phyloP scores from a whole-genome alignment of 208 protist species.

The Crithidia bombi region DNA sequence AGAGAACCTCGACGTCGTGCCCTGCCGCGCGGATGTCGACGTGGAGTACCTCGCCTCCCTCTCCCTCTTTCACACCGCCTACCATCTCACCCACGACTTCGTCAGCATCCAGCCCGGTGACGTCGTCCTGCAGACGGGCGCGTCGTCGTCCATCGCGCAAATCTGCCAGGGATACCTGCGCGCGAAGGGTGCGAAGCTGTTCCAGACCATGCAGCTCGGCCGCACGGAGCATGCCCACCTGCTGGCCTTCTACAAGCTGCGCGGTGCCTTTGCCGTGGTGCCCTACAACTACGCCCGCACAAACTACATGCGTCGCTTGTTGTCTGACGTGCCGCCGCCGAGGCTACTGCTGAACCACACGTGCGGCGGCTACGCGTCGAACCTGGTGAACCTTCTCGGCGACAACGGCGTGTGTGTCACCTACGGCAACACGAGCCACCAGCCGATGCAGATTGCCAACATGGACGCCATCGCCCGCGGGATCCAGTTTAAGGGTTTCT shows the following conservation, averaged over 20 bases:
- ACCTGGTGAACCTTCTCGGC: conserved; percentile 90
- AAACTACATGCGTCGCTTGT: conserved; percentile 91
- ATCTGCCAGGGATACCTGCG: conserved; percentile 90
- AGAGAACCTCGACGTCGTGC: conserved; percentile 87
- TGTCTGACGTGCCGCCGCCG: conserved; percentile 93
- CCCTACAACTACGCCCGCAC: conserved; percentile 88
- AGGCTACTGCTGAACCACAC: conserved; percentile 96
- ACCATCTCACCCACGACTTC: conserved; percentile 95
- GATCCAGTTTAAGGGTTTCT: conserved; percentile 93
- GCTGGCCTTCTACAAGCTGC: conserved; percentile 83
- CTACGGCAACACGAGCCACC: conserved; percentile 96
- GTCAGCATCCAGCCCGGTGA: conserved; percentile 91
- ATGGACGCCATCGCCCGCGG: conserved; percentile 92
- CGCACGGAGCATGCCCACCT: conserved; percentile 88
- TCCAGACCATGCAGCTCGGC: conserved; percentile 90
- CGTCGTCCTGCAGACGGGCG: conserved; percentile 87
- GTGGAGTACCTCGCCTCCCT: conserved; percentile 94
- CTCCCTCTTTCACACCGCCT: conserved; percentile 96
- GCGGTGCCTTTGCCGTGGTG: conserved; percentile 84
- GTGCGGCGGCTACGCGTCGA: conserved; percentile 90
- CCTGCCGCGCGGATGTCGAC: conserved; percentile 88
- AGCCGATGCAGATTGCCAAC: conserved; percentile 94
- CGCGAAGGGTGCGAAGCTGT: conserved; percentile 87
- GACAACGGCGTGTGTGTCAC: conserved; percentile 94
- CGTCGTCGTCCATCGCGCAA: conserved; percentile 85